phyloP scores from a whole-genome alignment of 129 eudicot genomes.

The Flaveria linearis region DNA sequence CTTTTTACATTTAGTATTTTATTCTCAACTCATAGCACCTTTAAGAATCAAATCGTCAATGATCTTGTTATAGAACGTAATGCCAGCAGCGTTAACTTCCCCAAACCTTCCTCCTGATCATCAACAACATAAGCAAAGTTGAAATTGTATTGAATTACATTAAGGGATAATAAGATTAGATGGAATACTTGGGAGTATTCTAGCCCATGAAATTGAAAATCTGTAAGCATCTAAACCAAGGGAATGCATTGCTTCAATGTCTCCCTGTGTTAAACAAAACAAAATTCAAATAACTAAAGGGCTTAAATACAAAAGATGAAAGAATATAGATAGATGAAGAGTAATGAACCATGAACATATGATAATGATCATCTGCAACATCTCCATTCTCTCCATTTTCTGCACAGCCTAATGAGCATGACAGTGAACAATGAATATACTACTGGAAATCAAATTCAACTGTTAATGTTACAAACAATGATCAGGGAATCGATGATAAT shows the following conservation, averaged over 20 bases:
- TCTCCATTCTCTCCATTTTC: constrained; percentile 62
- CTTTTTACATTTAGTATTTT: neutral
- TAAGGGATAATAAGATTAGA: neutral
- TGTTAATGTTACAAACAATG: neutral
- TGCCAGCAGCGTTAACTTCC: constrained; percentile 54
- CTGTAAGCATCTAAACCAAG: constrained; percentile 72
- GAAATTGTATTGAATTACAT: neutral
- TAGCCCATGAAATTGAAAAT: constrained; percentile 85
- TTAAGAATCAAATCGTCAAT: constrained; percentile 53
- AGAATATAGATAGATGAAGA: neutral
- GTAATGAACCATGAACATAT: constrained; percentile 60
- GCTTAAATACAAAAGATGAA: neutral
- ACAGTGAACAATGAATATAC: neutral
- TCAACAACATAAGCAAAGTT: neutral
- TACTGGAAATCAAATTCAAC: neutral
- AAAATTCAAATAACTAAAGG: neutral
- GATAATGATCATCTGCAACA: constrained; percentile 79
- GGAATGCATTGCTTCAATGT: constrained; percentile 64
- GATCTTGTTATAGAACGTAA: constrained; percentile 60
- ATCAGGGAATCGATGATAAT: neutral
- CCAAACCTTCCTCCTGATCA: constrained; percentile 62
- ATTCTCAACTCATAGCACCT: constrained; percentile 38
- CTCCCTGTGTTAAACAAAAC: constrained; percentile 48
- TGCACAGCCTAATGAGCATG: constrained; percentile 33
- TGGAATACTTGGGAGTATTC: constrained; percentile 58